Conservation (phyloP, 345 rosid genomes). For the Erucastrum elatum region DNA sequence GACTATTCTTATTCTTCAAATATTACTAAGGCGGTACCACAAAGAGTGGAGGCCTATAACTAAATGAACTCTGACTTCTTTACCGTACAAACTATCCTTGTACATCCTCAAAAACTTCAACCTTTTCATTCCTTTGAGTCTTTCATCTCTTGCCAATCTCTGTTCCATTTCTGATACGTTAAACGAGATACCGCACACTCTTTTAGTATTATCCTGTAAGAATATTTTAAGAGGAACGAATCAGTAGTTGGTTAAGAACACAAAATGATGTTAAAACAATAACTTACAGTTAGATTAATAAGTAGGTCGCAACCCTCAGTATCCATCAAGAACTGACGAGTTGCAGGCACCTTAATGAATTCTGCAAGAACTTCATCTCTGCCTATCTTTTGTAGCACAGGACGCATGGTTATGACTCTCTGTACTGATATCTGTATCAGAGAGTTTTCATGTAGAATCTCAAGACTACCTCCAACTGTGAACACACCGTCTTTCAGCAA, state of each 20-base stretch:
- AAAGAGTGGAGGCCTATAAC: neutral
- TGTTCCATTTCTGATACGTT: neutral
- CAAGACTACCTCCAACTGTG: neutral
- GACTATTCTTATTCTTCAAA: neutral
- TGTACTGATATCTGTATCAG: neutral
- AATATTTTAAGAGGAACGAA: neutral
- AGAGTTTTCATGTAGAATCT: neutral
- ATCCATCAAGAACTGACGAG: neutral
- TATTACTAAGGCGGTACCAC: neutral
- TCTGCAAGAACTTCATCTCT: neutral
- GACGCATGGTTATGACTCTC: neutral
- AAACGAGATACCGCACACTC: constrained; percentile 1
- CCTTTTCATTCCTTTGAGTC: neutral
- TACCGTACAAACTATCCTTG: neutral
- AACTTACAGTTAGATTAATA: neutral
- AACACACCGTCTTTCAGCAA: neutral
- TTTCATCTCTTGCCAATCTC: neutral
- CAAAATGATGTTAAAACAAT: neutral
- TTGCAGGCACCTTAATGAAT: neutral
- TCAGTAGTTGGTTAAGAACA: neutral
- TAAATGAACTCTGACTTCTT: constrained; percentile 6
- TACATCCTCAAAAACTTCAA: neutral
- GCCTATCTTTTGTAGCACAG: neutral
- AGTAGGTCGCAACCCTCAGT: neutral
- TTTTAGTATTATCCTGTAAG: neutral